phyloP scores from a whole-genome alignment of 1,284 basidiomycete species.

The Lignosus rhinocerotis region DNA sequence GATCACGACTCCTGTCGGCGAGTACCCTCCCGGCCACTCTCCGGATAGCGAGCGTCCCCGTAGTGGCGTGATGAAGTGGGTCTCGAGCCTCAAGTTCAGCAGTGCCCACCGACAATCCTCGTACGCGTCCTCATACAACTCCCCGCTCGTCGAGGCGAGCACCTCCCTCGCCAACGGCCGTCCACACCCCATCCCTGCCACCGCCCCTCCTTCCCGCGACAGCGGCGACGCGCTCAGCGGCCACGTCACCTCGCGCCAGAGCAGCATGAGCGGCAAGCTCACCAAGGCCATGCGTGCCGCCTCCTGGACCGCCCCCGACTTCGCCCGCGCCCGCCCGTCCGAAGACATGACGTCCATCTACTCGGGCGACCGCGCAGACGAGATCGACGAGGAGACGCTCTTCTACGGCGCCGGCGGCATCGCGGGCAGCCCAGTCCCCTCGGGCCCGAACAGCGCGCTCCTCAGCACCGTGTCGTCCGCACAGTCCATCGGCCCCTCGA shows the following conservation, averaged over 20 bases:
- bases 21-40: slow-evolving; percentile 18
- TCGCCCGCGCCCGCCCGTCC: slow-evolving; percentile 36
- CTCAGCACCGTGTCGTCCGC: slow-evolving; percentile 32
- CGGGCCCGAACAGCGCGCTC: slow-evolving; percentile 38
- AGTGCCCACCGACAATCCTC: slow-evolving; percentile 17
- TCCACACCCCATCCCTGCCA: slow-evolving; percentile 11
- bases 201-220: slow-evolving; percentile 27
- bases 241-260: slow-evolving; percentile 27
- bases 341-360: slow-evolving; percentile 55
- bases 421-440: slow-evolving; percentile 41
- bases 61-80: slow-evolving; percentile 26
- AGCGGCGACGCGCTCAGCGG: slow-evolving; percentile 38
- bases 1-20: slow-evolving; percentile 22
- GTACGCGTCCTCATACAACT: slow-evolving; percentile 17
- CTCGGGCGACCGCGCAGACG: slow-evolving; percentile 45
- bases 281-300: slow-evolving; percentile 56
- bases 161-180: slow-evolving; percentile 16
- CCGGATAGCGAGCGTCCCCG: slow-evolving; percentile 30
- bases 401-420: slow-evolving; percentile 56
- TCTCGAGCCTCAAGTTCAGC: slow-evolving; percentile 18
- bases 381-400: slow-evolving; percentile 48
- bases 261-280: slow-evolving; percentile 34
- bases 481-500: slow-evolving; percentile 28
- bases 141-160: slow-evolving; percentile 20
- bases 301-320: slow-evolving; percentile 54